Conservation (phyloP, 2,329 filamentous ascomycete species). For the Botrytis medusae region DNA sequence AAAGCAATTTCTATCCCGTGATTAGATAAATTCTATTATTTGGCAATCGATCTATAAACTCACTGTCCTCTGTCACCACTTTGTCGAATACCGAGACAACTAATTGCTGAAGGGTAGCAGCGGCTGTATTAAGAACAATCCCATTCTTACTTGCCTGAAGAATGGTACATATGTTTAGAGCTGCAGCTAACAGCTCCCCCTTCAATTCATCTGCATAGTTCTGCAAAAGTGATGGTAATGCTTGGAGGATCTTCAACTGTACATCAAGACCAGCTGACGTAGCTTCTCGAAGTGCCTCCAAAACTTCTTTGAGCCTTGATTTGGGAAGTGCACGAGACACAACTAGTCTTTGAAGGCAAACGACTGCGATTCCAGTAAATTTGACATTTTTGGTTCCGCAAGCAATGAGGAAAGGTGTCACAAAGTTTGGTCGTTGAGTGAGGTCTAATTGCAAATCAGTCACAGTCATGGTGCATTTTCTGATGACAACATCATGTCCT, state of each 20-base stretch:
- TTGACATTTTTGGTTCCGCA: conserved; percentile 89
- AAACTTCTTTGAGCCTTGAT: conserved; percentile 77
- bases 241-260: conserved; percentile 93
- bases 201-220: conserved; percentile 83
- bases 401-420: conserved; percentile 90
- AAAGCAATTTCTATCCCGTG: conserved; percentile 39
- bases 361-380: conserved; percentile 82
- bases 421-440: conserved; percentile 75
- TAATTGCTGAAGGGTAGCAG: conserved; percentile 93
- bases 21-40: conserved; percentile 22
- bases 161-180: conserved; percentile 87
- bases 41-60: conserved; percentile 38
- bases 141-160: conserved; percentile 89
- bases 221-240: conserved; percentile 82
- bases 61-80: conserved; percentile 77
- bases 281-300: conserved; percentile 85
- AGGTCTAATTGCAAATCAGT: conserved; percentile 60
- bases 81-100: conserved; percentile 93
- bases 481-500: not conserved
- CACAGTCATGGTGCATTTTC: not conserved
- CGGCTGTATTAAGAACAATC: conserved; percentile 92
- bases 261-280: conserved; percentile 81
- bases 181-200: conserved; percentile 76
- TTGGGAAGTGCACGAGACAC: conserved; percentile 77
- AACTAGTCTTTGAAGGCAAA: conserved; percentile 85